Evolutionary conservation across 75 land plant genomes (phyloP).

Genomic region (Cryptomeria japonica): DNA sequence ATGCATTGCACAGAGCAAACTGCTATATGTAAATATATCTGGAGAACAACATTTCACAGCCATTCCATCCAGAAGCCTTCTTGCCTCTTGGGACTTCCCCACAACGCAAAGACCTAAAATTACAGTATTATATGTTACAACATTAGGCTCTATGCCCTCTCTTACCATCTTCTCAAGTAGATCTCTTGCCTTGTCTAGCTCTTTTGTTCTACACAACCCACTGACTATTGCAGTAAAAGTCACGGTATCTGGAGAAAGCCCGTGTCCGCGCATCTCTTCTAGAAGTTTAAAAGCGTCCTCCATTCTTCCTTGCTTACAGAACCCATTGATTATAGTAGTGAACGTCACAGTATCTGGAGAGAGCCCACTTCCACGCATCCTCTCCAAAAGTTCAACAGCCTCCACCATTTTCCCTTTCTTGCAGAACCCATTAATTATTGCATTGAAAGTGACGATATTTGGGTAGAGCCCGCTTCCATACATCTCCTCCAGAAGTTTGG

Average conservation of each 20-base stretch:
- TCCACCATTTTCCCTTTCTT: slow-evolving; percentile 20
- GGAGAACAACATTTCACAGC: slow-evolving; percentile 37
- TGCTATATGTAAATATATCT: slow-evolving; percentile 49
- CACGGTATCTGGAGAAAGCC: no score
- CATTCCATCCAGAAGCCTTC: slow-evolving; percentile 50
- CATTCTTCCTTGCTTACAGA: no score
- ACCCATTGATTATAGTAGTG: slow-evolving; percentile 17
- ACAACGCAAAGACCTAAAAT: no score
- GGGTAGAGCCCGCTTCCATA: no score
- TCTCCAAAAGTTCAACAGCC: slow-evolving; percentile 37
- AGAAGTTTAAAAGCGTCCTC: no score
- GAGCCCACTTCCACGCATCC: slow-evolving; percentile 39
- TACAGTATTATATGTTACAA: slow-evolving; percentile 29
- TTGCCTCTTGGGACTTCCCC: slow-evolving; percentile 32
- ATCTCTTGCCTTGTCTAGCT: slow-evolving; percentile 41
- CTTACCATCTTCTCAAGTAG: slow-evolving; percentile 53
- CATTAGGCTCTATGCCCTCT: slow-evolving; percentile 54
- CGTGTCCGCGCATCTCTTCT: no score
- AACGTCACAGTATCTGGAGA: slow-evolving; percentile 23
- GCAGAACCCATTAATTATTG: no score
- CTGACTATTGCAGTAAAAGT: no score
- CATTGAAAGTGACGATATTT: no score
- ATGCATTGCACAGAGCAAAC: slow-evolving; percentile 47
- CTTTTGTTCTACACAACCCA: slow-evolving; percentile 16
- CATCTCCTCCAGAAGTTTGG: no score